These are phyloP conservation scores for Cystoisospora suis DNA, from an alignment of 169 alveolate genomes.

Conservation along the genomic window DNA sequence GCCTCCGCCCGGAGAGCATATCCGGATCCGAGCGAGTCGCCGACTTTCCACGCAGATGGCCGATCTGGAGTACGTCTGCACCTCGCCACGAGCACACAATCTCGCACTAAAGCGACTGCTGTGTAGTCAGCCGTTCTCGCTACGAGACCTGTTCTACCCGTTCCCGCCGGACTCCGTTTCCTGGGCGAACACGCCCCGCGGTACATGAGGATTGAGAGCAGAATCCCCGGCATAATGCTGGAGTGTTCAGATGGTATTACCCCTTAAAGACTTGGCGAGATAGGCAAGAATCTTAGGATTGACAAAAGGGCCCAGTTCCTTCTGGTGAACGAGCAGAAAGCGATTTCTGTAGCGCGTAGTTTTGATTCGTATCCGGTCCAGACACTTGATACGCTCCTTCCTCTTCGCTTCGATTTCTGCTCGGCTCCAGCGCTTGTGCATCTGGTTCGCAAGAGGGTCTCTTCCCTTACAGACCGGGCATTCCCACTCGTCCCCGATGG, in stretches of 20 bases:
- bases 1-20: no score
- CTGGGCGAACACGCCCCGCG: no score
- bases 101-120: no score
- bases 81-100: no score
- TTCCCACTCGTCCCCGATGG: slow-evolving; percentile 86
- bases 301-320: slow-evolving; percentile 59
- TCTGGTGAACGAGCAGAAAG: slow-evolving; percentile 59
- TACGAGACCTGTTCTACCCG: no score
- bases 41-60: no score
- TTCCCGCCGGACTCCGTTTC: no score
- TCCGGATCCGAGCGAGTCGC: no score
- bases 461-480: slow-evolving; percentile 90
- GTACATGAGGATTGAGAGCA: no score
- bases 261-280: slow-evolving; percentile 45
- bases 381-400: slow-evolving; percentile 82
- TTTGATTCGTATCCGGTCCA: slow-evolving; percentile 51
- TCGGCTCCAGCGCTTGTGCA: slow-evolving; percentile 88
- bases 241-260: neutral
- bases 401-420: slow-evolving; percentile 81
- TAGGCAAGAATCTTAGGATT: slow-evolving; percentile 39
- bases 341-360: slow-evolving; percentile 48
- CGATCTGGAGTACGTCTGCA: no score
- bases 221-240: no score
- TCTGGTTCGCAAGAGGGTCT: slow-evolving; percentile 88
- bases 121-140: no score